Percentiles rank a stretch among this genome's conserved stretches.
These are phyloP conservation scores for Auxenochlorella pyrenoidosa DNA, from an alignment of 139 green algal genomes.

Conservation along the genomic window DNA sequence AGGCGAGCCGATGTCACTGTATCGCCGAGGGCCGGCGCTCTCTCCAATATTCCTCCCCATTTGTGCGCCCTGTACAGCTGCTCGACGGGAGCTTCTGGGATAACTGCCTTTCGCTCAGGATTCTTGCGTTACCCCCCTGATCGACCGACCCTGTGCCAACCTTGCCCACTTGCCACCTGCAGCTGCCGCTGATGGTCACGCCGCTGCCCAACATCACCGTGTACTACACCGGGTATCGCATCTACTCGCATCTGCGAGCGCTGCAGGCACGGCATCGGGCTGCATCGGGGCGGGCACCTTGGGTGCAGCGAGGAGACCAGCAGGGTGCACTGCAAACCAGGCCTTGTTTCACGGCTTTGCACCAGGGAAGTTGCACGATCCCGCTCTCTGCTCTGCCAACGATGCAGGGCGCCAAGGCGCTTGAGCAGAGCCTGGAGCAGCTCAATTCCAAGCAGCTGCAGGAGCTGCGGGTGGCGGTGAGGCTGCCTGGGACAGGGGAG, in stretches of 20 bases:
- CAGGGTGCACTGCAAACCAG: neutral
- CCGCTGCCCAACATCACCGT: slow-evolving; percentile 78
- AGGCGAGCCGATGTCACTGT: too few relatives aligned
- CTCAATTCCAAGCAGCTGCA: slow-evolving; percentile 49
- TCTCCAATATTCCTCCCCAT: neutral
- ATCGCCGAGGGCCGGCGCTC: too few relatives aligned
- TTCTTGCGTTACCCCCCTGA: too few relatives aligned
- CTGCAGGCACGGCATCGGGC: slow-evolving; percentile 17
- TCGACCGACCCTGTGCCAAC: too few relatives aligned
- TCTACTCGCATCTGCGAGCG: slow-evolving; percentile 64
- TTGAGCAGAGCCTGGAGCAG: slow-evolving; percentile 38
- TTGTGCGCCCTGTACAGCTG: neutral
- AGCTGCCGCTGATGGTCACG: slow-evolving; percentile 63
- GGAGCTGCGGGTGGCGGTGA: slow-evolving; percentile 34
- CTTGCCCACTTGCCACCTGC: neutral
- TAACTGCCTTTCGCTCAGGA: too few relatives aligned
- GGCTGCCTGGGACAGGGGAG: neutral
- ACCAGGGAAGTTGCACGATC: neutral
- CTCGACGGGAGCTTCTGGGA: too few relatives aligned
- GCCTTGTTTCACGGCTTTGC: neutral
- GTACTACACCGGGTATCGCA: slow-evolving; percentile 75
- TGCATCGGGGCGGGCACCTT: neutral
- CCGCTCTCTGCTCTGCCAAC: too few relatives aligned
- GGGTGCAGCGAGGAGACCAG: neutral
- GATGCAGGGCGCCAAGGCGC: slow-evolving; percentile 36